Base-by-base conservation (phyloP, 164 flowering plant species). In the Macadamia integrifolia region DNA sequence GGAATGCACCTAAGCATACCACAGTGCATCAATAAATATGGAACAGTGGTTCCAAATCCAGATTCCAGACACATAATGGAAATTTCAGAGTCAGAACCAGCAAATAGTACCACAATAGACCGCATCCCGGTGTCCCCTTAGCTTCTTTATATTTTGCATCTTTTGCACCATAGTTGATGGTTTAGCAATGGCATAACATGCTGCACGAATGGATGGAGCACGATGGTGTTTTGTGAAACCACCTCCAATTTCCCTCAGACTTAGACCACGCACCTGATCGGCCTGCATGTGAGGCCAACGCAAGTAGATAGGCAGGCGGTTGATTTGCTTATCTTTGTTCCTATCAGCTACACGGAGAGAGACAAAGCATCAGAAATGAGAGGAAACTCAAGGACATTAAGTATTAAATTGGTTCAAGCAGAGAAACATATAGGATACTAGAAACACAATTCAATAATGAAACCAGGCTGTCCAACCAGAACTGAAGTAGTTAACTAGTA, bases 201-300 rank as follows among this genome's bases (percentile, higher is more conserved):
- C 94, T 23, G 92, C 86, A 69, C 91, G 97, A 65, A 86, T 80
- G 49, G 99, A 87, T 72, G 99, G 93, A 67, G 95, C 90, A 61
- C 99, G 94, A 61, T 91, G 91, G 65, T 95, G 99, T 71, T 86
- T 86, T 13, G 88, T 52, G 64, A 95, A 95, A 71, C 99, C 99
- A 81, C 99, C 98, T 42, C 99, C 99, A 70, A 92, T 87, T 76
- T 93, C 98, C 74, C 99, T 85, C 82, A 95, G 79, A 73, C 78
- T 73, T 68, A 95, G 72, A 53, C 97, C 99, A 75, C 75, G 97
- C 56, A 92, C 87, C 80, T 92, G 98, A 84, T 85, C 88, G 69
- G 94, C 89, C 72, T 78, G 86, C 86, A 80, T 83, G 72, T 95
- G 98, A 76, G 99, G 99, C 99, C 99, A 95, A 55, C 94, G 91